Percentiles rank a stretch among this genome's conserved stretches.
These are phyloP conservation scores for Penicillium subrubescens DNA, from an alignment of 495 filamentous ascomycete genomes.

Conservation along the genomic window DNA sequence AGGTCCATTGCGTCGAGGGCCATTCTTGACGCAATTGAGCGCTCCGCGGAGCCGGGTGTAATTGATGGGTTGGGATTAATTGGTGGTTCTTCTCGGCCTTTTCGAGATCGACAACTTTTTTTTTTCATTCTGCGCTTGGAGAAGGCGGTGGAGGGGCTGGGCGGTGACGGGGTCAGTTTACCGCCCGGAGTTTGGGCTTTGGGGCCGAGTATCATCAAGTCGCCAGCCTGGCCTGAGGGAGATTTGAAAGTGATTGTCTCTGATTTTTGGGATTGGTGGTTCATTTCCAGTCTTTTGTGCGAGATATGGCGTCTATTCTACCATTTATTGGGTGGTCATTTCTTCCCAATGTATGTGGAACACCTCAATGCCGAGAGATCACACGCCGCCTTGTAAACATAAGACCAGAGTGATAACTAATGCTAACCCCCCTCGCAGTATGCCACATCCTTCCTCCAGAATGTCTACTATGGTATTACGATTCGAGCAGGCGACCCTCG, in stretches of 20 bases:
- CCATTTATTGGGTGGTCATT: constrained; percentile 79
- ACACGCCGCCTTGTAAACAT: not conserved
- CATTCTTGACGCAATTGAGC: constrained; percentile 36
- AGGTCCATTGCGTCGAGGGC: constrained; percentile 49
- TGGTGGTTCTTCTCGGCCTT: constrained; percentile 9
- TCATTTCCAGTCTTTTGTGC: not conserved
- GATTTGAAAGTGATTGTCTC: not conserved
- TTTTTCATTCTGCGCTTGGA: constrained; percentile 34
- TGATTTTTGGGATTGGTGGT: not conserved
- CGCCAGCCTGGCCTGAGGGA: constrained; percentile 9
- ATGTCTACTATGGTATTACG: constrained; percentile 82
- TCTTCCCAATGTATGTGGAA: constrained; percentile 67
- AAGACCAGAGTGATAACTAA: not conserved
- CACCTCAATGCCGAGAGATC: not conserved
- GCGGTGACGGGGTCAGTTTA: constrained; percentile 31
- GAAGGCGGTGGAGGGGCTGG: constrained; percentile 36
- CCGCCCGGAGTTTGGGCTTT: constrained; percentile 6
- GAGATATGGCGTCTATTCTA: constrained; percentile 54
- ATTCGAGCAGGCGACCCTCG: constrained; percentile 88
- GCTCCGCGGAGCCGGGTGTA: constrained; percentile 24
- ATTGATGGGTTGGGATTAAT: constrained; percentile 12
- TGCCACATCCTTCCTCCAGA: constrained; percentile 76
- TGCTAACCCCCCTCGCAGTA: constrained; percentile 50
- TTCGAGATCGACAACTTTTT: constrained; percentile 37
- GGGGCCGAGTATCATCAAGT: constrained; percentile 8